These are phyloP conservation scores for Fusarium chlamydosporum DNA, from an alignment of 2,329 filamentous ascomycete genomes.

Conservation along the genomic window DNA sequence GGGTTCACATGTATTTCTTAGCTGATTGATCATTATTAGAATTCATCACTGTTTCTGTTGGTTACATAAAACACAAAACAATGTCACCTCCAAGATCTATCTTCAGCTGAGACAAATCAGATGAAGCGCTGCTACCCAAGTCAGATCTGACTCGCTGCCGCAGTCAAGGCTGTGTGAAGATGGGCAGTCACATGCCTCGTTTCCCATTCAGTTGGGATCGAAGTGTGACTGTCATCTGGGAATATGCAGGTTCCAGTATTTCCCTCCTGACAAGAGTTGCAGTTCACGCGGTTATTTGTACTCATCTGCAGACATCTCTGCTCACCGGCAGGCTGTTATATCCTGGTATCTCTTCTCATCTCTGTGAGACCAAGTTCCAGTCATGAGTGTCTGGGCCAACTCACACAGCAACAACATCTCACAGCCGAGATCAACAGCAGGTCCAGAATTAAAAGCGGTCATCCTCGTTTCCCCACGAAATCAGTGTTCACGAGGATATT, in stretches of 20 bases:
- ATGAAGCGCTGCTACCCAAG: constrained; percentile 20
- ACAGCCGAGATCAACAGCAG: constrained; percentile 11
- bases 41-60: neutral
- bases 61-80: neutral
- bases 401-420: constrained; percentile 1
- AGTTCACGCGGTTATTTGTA: constrained; percentile 19
- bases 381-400: constrained; percentile 7
- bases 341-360: neutral
- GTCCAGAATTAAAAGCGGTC: constrained; percentile 28
- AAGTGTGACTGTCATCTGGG: constrained; percentile 30
- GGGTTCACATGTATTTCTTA: constrained; percentile 5
- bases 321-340: neutral
- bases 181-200: constrained; percentile 38
- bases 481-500: constrained; percentile 22
- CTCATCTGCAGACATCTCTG: constrained; percentile 4
- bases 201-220: constrained; percentile 31
- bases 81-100: constrained; percentile 14
- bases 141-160: constrained; percentile 31
- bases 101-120: constrained; percentile 22
- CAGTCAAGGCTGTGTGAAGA: constrained; percentile 26
- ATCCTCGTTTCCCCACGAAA: constrained; percentile 34
- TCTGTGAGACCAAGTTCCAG: neutral
- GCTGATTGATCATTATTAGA: neutral
- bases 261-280: constrained; percentile 26
- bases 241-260: constrained; percentile 32